Evolutionary conservation across 2,329 filamentous ascomycete species (phyloP), one percentile per base, ranked within the genome.

Genomic region (Cytospora mali): DNA sequence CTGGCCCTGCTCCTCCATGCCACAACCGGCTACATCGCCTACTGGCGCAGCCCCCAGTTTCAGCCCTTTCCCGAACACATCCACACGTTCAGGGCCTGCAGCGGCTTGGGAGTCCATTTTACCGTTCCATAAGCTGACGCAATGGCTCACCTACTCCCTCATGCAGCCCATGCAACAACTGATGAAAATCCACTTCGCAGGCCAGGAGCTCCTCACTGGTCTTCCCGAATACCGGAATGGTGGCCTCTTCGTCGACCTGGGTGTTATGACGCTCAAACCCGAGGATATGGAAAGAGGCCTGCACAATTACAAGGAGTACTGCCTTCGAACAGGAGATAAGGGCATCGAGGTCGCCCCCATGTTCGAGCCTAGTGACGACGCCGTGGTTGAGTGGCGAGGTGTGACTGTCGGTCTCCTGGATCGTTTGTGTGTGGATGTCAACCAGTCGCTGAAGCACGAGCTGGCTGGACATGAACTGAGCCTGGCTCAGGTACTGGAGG

Each of bases 401-500:
- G 80, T 85, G 64, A 88, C 86, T 0, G 80, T 88, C 7, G 84
- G 84, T 0, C 76, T 88, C 61, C 75, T 88, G 2, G 86, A 88
- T 68, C 74, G 75, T 64, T 74, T 88, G 46, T 80, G 80, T 60
- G 68, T 66, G 2, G 80, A 83, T 55, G 80, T 87, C 39, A 80
- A 83, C 68, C 92, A 91, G 73, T 76, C 80, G 48, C 77, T 97
- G 54, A 86, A 85, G 61, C 72, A 70, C 2, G 83, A 86, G 60
- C 77, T 97, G 48, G 82, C 81, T 9, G 92, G 90, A 4, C 79
- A 85, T 42, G 87, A 94, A 68, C 77, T 99, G 73, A 91, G 81
- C 48, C 77, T 98, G 68, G 88, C 93, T 6, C 95, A 99, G 75
- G 87, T 99, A 79, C 82, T 99, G 21, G 95, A 98, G 76, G 95